A percentile compares a stretch with the other conserved stretches of the same genome.
Evolutionary conservation across 1,139 yeast species (phyloP).

Genomic region (Magnusiomyces clavatus): DNA sequence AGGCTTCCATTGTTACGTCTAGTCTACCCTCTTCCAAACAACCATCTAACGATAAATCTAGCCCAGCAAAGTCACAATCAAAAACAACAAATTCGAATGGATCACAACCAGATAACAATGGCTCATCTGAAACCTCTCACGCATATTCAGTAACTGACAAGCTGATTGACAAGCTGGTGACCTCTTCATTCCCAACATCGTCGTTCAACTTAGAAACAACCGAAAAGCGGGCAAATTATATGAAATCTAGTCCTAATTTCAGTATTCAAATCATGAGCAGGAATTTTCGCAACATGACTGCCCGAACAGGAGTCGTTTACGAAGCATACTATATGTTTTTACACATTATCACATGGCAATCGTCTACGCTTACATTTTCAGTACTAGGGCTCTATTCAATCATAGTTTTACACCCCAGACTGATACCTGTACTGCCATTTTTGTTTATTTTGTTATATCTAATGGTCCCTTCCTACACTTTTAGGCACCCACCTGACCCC

Average conservation of each 20-base stretch:
- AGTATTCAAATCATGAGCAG: slow-evolving; percentile 63
- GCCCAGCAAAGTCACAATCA: too few relatives aligned
- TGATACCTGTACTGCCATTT: slow-evolving; percentile 47
- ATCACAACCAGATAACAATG: too few relatives aligned
- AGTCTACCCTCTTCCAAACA: not conserved
- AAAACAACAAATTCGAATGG: too few relatives aligned
- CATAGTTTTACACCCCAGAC: slow-evolving; percentile 54
- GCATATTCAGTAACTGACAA: slow-evolving; percentile 43
- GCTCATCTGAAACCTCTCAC: too few relatives aligned
- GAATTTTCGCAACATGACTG: slow-evolving; percentile 58
- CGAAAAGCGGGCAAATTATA: slow-evolving; percentile 32
- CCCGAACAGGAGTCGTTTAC: slow-evolving; percentile 50
- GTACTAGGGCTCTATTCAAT: slow-evolving; percentile 49
- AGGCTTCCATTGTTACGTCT: slow-evolving; percentile 1
- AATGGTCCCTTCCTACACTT: slow-evolving; percentile 62
- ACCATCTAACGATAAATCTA: too few relatives aligned
- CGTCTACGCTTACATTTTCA: slow-evolving; percentile 56
- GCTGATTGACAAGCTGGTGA: slow-evolving; percentile 57
- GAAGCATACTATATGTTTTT: slow-evolving; percentile 35
- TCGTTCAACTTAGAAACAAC: slow-evolving; percentile 32
- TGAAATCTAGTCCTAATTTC: slow-evolving; percentile 58
- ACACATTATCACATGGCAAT: slow-evolving; percentile 60
- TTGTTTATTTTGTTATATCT: slow-evolving; percentile 46
- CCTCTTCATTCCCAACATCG: slow-evolving; percentile 64
- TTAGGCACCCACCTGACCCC: slow-evolving; percentile 35